Base-by-base conservation (phyloP, 805 yeast genomes). In the Alloascoidea africana region DNA sequence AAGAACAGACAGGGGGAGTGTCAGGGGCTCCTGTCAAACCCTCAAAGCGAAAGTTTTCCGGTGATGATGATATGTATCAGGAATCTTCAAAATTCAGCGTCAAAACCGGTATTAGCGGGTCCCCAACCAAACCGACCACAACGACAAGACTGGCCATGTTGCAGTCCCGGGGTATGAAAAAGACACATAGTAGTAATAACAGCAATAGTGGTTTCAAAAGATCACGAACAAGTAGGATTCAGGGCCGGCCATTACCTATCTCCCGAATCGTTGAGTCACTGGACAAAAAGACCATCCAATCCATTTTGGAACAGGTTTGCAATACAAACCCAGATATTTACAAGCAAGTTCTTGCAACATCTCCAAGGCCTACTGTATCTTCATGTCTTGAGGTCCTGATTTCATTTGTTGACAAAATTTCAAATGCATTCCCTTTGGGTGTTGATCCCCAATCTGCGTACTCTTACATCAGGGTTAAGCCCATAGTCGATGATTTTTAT, bases 361-460 rank as follows among this genome's bases (percentile, higher is more conserved):
- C 82, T 1, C 84, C 87, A 17, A 62, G 62, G 36, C 74, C 86
- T 13, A 61, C 76, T 0, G 65, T 73, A 3, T 53, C 60, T 8
- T 64, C 67, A 40, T 68, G 81, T 4, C 51, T 78, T 5, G 60
- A 56, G 6, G 60, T 72, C 33, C 59, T 85, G 38, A 53, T 59
- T 30, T 46, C 50, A 4, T 71, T 74, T 47, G 58, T 69, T 36
- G 51, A 49, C 3, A 42, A 40, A 4, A 68, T 82, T 17, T 47
- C 58, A 15, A 52, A 53, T 5, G 64, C 67, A 41, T 55, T 85
- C 44, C 95, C 95, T 1, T 83, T 80, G 53, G 76, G 76, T 45
- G 84, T 83, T 44, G 86, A 81, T 46, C 63, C 67, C 5, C 63
- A 68, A 27, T 71, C 80, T 35, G 94, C 84, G 53, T 84, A 84